Evolutionary conservation across 2,329 filamentous ascomycete species (phyloP).

Genomic region (Aspergillus aculeatus): DNA sequence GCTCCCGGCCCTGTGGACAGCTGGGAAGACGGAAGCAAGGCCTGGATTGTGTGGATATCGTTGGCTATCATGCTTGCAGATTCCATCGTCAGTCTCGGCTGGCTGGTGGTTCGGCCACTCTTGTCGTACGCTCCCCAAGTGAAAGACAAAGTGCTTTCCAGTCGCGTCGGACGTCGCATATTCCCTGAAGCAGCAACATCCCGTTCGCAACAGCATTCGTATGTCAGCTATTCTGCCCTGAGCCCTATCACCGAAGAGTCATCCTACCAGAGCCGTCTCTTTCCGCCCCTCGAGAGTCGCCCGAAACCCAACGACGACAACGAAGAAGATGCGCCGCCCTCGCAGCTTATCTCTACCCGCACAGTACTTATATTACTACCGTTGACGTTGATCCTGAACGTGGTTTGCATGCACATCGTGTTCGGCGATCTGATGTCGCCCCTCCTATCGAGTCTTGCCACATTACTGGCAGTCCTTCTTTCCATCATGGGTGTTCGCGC

Average conservation of each 20-base stretch:
- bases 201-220: slow-evolving; percentile 20
- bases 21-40: slow-evolving; percentile 92
- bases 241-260: slow-evolving; percentile 25
- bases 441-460: slow-evolving; percentile 72
- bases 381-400: slow-evolving; percentile 74
- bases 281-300: neutral
- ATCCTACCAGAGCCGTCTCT: slow-evolving; percentile 11
- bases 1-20: slow-evolving; percentile 81
- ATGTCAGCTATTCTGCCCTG: slow-evolving; percentile 34
- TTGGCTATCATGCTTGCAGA: slow-evolving; percentile 96
- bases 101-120: slow-evolving; percentile 67
- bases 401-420: slow-evolving; percentile 75
- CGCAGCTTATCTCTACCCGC: slow-evolving; percentile 73
- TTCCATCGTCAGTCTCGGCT: slow-evolving; percentile 81
- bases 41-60: slow-evolving; percentile 97
- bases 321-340: slow-evolving; percentile 75
- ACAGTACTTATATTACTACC: slow-evolving; percentile 74
- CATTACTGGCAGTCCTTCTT: slow-evolving; percentile 74
- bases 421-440: slow-evolving; percentile 82
- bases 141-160: slow-evolving; percentile 30
- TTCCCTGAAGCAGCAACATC: slow-evolving; percentile 19
- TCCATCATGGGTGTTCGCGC: slow-evolving; percentile 65
- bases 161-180: slow-evolving; percentile 29
- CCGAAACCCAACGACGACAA: slow-evolving; percentile 40
- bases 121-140: slow-evolving; percentile 48